A percentile compares a stretch with the other conserved stretches of the same genome.
Evolutionary conservation across 2,329 filamentous ascomycete species (phyloP).

Genomic region (Xenoacremonium recifei): DNA sequence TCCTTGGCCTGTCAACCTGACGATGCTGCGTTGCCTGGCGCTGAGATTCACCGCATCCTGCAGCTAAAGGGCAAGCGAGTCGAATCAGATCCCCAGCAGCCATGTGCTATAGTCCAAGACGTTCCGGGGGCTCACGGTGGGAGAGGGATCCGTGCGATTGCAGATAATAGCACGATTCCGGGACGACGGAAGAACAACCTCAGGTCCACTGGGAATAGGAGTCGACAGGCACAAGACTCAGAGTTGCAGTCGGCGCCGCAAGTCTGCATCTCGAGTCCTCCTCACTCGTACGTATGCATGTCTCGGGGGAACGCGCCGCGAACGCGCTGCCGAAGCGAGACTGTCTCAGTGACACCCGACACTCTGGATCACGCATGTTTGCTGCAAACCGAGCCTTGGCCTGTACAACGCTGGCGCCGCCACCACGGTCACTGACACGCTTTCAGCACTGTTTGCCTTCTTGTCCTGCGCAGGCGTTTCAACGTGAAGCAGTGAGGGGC

Average conservation of each 20-base stretch:
- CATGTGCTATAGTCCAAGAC: background rate
- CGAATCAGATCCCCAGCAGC: background rate
- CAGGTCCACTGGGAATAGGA: constrained; percentile 14
- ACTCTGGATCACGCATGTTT: background rate
- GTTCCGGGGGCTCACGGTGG: background rate
- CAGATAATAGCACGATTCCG: constrained; percentile 12
- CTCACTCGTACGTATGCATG: too few species aligned
- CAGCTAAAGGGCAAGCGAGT: too few species aligned
- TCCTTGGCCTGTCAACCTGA: too few species aligned
- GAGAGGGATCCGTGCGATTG: constrained; percentile 2
- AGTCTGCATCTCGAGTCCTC: too few species aligned
- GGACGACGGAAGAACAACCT: constrained; percentile 4
- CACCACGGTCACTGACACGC: background rate
- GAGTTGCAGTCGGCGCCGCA: constrained; percentile 24
- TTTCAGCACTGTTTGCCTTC: background rate
- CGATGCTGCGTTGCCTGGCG: too few species aligned
- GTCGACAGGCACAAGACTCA: too few species aligned
- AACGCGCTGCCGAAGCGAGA: too few species aligned
- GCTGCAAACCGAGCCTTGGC: background rate
- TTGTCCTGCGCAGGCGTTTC: background rate
- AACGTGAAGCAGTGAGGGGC: background rate
- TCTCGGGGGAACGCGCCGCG: too few species aligned
- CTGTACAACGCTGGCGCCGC: background rate
- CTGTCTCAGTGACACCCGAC: background rate
- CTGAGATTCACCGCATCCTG: too few species aligned